phyloP scores from a whole-genome alignment of 805 yeast species.

The Kockiozyma suomiensis region DNA sequence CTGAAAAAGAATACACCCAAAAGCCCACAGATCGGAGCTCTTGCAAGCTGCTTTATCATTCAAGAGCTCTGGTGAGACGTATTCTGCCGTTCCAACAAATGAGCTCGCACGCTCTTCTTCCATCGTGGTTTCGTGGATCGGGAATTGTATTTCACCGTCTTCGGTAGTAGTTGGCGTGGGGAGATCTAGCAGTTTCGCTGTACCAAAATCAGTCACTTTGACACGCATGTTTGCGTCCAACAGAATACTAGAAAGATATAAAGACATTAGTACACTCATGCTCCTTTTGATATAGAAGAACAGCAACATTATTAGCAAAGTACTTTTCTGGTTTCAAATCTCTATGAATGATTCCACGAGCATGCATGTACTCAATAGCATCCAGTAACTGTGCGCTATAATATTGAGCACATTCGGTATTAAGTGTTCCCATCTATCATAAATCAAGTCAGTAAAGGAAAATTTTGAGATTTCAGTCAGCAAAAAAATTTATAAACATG shows the following conservation, averaged over 20 bases:
- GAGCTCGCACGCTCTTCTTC: conserved; percentile 50
- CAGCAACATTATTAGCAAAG: too few species aligned
- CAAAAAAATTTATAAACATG: neutral
- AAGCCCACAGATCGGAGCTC: conserved; percentile 89
- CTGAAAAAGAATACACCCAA: conserved; percentile 87
- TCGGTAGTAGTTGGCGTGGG: conserved; percentile 14
- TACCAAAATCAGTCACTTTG: conserved; percentile 96
- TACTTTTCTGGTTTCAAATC: conserved; percentile 91
- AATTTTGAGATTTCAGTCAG: too few species aligned
- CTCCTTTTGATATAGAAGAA: too few species aligned
- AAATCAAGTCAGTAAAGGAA: neutral
- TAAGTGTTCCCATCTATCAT: conserved; percentile 60
- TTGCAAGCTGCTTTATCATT: conserved; percentile 78
- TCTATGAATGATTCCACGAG: conserved; percentile 86
- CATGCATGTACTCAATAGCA: conserved; percentile 85
- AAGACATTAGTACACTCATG: too few species aligned
- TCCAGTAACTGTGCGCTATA: conserved; percentile 88
- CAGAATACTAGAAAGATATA: conserved; percentile 51
- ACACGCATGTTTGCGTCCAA: conserved; percentile 82
- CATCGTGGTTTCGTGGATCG: neutral
- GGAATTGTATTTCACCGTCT: neutral
- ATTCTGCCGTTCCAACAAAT: conserved; percentile 97
- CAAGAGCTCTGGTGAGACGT: conserved; percentile 89
- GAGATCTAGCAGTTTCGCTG: conserved; percentile 75
- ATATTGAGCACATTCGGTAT: conserved; percentile 73